These are phyloP conservation scores for Quercus glauca DNA, from an alignment of 306 rosid species.

Conservation along the genomic window DNA sequence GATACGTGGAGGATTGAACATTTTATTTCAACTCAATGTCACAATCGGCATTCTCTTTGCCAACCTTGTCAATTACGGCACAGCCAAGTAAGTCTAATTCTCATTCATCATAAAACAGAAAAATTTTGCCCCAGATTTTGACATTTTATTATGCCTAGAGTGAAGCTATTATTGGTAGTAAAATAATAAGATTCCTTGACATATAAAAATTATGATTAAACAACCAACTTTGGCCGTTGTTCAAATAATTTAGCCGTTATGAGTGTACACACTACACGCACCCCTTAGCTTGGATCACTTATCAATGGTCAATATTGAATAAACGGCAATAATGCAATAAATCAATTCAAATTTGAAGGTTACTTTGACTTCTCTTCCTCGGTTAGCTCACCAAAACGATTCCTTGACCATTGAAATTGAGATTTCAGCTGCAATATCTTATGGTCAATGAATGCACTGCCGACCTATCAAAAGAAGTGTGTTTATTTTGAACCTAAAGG, in stretches of 20 bases:
- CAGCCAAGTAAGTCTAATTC: slow-evolving; percentile 49
- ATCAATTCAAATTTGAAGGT: background rate
- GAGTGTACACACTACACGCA: too few species aligned
- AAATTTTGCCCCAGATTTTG: background rate
- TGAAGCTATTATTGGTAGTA: background rate
- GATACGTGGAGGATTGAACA: slow-evolving; percentile 89
- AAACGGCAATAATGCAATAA: background rate
- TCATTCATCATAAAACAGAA: background rate
- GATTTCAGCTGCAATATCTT: background rate
- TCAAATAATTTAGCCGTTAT: background rate
- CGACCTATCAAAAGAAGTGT: background rate
- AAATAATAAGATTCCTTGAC: background rate
- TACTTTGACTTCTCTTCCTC: background rate
- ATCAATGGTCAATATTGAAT: background rate
- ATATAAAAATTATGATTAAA: too few species aligned
- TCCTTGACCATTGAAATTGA: background rate
- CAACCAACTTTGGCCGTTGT: background rate
- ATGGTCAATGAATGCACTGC: background rate
- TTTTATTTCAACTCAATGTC: slow-evolving; percentile 72
- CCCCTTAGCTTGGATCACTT: background rate
- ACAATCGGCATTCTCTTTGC: slow-evolving; percentile 92
- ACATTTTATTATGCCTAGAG: background rate
- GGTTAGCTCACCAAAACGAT: background rate
- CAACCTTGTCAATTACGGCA: slow-evolving; percentile 67
- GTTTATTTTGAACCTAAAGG: background rate